These are phyloP conservation scores for Dioscorea zingiberensis DNA, from an alignment of 106 monocot genomes.

Conservation along the genomic window DNA sequence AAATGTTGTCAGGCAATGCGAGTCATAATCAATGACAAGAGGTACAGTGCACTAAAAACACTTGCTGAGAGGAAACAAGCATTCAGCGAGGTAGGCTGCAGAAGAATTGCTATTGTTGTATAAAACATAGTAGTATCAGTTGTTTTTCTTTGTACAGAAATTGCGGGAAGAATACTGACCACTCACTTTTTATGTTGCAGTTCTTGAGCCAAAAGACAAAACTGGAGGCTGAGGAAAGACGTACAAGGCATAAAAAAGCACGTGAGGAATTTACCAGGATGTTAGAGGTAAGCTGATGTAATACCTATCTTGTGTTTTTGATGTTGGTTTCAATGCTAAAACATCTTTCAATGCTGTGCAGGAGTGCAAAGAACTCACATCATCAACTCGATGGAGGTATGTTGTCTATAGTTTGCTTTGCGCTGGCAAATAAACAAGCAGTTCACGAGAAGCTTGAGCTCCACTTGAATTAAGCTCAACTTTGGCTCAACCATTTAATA, in stretches of 20 bases:
- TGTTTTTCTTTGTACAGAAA: no score
- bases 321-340: neutral
- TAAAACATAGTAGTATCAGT: no score
- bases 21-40: slow-evolving; percentile 92
- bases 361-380: slow-evolving; percentile 82
- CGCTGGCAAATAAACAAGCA: no score
- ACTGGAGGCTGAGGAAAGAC: slow-evolving; percentile 77
- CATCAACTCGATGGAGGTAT: slow-evolving; percentile 81
- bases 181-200: slow-evolving; percentile 21
- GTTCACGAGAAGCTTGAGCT: no score
- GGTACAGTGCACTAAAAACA: slow-evolving; percentile 83
- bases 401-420: slow-evolving; percentile 2
- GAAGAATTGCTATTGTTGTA: neutral
- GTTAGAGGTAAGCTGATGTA: slow-evolving; percentile 58
- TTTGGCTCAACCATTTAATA: no score
- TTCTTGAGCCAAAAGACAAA: slow-evolving; percentile 90
- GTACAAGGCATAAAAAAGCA: slow-evolving; percentile 81
- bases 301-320: neutral
- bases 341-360: slow-evolving; percentile 9
- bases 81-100: slow-evolving; percentile 74
- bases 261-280: slow-evolving; percentile 88
- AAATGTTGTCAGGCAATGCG: slow-evolving; percentile 65
- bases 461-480: no score
- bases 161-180: no score
- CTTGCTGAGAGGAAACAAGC: slow-evolving; percentile 97